A percentile compares a stretch with the other conserved stretches of the same genome.
phyloP scores from a whole-genome alignment of 768 basidiomycete genomes.

The Pulveroboletus ravenelii region DNA sequence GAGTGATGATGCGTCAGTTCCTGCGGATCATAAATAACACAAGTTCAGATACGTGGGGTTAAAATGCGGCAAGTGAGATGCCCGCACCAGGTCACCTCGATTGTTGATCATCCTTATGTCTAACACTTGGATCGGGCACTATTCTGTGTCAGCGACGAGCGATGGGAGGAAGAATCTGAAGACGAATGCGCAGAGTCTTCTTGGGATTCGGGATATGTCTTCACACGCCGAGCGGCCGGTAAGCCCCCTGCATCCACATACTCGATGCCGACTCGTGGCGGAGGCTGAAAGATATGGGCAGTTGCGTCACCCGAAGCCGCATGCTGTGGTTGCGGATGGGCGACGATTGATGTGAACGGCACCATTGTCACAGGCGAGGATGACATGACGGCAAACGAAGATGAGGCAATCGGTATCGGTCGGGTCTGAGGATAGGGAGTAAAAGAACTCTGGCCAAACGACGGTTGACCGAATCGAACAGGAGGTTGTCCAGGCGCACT shows the following conservation, averaged over 20 bases:
- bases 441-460: constrained; percentile 21
- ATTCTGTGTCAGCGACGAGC: constrained; percentile 20
- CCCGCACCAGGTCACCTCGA: constrained; percentile 1
- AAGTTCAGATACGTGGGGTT: not conserved
- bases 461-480: constrained; percentile 22
- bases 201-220: constrained; percentile 1
- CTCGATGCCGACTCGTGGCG: constrained; percentile 14
- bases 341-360: not conserved
- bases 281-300: not conserved
- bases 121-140: constrained; percentile 6
- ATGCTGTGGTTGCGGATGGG: not conserved
- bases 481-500: constrained; percentile 3
- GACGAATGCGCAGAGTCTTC: constrained; percentile 1
- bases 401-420: not conserved
- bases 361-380: constrained; percentile 3
- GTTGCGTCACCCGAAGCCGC: constrained; percentile 8
- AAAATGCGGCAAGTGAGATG: not conserved
- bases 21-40: not conserved
- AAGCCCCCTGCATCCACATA: constrained; percentile 8
- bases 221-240: constrained; percentile 8
- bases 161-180: constrained; percentile 15
- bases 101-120: constrained; percentile 5
- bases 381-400: constrained; percentile 10
- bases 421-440: constrained; percentile 5
- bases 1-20: not conserved